These are phyloP conservation scores for Inga leiocalycina DNA, from an alignment of 306 rosid genomes.

Conservation along the genomic window DNA sequence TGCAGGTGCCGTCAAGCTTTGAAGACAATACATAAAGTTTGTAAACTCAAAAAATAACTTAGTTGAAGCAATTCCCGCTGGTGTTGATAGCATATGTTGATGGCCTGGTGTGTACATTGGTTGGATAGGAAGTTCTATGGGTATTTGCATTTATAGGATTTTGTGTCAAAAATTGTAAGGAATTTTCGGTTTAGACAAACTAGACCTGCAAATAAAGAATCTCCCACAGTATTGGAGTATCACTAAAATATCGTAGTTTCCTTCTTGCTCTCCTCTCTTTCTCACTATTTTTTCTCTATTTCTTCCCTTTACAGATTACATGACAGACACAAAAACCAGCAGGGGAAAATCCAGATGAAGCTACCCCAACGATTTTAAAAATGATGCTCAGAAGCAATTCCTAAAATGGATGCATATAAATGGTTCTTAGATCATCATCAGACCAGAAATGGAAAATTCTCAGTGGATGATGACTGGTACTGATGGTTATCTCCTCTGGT, in stretches of 20 bases:
- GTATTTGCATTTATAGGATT: too few relatives aligned
- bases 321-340: neutral
- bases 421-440: neutral
- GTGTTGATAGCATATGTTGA: neutral
- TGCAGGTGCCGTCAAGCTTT: neutral
- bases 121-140: too few relatives aligned
- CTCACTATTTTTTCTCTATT: neutral
- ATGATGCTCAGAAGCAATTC: neutral
- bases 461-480: neutral
- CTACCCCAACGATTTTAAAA: neutral
- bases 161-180: too few relatives aligned
- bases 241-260: neutral
- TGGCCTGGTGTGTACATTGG: too few relatives aligned
- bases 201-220: neutral
- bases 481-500: neutral
- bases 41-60: neutral
- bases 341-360: neutral
- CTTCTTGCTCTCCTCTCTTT: neutral
- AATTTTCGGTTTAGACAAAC: too few relatives aligned
- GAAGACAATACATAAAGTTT: neutral
- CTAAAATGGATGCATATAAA: neutral
- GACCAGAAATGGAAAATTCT: neutral
- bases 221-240: neutral
- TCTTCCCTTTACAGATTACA: neutral
- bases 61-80: neutral